Evolutionary conservation across 2,329 filamentous ascomycete genomes (phyloP).

Genomic region (Hirsutella thompsonii): DNA sequence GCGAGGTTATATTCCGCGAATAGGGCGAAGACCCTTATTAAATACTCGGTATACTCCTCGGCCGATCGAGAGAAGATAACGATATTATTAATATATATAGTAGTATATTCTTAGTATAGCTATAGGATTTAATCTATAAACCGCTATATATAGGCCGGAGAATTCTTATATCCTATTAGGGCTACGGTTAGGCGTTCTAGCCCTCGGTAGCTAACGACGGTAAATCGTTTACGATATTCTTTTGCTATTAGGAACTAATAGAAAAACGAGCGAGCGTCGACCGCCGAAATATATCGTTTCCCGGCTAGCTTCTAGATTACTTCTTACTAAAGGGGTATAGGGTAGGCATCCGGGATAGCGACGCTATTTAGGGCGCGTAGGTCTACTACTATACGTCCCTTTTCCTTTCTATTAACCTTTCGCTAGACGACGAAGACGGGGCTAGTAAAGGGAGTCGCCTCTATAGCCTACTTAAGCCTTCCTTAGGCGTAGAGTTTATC

Average conservation of each 20-base stretch:
- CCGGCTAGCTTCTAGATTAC: background rate
- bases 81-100: background rate
- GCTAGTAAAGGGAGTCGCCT: slow-evolving; percentile 23
- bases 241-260: background rate
- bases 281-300: background rate
- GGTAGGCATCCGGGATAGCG: background rate
- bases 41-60: background rate
- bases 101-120: background rate
- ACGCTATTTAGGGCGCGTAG: background rate
- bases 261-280: background rate
- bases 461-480: slow-evolving; percentile 9
- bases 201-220: background rate
- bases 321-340: background rate
- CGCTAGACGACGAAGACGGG: background rate
- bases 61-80: background rate
- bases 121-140: background rate
- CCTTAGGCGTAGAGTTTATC: background rate
- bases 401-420: background rate
- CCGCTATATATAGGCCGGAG: background rate
- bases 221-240: background rate
- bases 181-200: background rate
- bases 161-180: background rate
- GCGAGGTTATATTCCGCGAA: too few relatives aligned
- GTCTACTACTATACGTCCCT: background rate
- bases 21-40: background rate